Base-by-base conservation (phyloP, 345 rosid genomes). In the Populus pruinosa region DNA sequence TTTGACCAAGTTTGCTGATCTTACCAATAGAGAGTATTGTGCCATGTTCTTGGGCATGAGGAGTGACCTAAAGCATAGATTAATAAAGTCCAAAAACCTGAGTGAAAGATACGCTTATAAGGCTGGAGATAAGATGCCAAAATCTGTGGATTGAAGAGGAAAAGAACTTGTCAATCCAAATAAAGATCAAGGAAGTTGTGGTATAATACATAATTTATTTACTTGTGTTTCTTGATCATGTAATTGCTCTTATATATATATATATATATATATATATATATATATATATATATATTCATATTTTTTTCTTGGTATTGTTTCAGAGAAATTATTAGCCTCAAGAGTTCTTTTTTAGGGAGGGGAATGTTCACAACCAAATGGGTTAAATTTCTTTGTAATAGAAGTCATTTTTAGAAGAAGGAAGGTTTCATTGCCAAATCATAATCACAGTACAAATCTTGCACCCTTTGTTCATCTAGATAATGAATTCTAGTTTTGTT, bases 171-270 rank as follows among this genome's bases (percentile, higher is more conserved):
- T 80, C 50, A 76, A 27, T 64, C 72, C 82, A 14, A 65, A 75
- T 68, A 80, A 80, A 66, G 83, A 80, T 67, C 83, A 80, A 65
- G 83, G 83, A 80, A 71, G 59, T 38, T 80, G 83, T 53, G 83
- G 83, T 80, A 71, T 43, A 76, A 35, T 29, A 17, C 8, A 39
- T 27, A 50, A 25, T 53, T 62, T 27, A 9, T 27, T 18, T 41
- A n/a, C 33, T 12, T 29, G 38, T 53, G 2, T n/a, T 5, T 10
- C 27, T 44, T 21, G 47, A 4, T 29, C 1, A 8, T 27, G 1
- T 27, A 27, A 27, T 27, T 27, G 29, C 1, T 27, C n/a, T 27
- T 14, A 20, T 31, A 20, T 36, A 17, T 0, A 3, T 33, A 3
- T 33, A 31, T 14, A 20, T 31, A 20, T 36, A 17, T 0, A 3